A percentile compares a stretch with the other conserved stretches of the same genome.
phyloP scores from a whole-genome alignment of 371 early-diverging fungal genomes.

The Mortierella sp. region DNA sequence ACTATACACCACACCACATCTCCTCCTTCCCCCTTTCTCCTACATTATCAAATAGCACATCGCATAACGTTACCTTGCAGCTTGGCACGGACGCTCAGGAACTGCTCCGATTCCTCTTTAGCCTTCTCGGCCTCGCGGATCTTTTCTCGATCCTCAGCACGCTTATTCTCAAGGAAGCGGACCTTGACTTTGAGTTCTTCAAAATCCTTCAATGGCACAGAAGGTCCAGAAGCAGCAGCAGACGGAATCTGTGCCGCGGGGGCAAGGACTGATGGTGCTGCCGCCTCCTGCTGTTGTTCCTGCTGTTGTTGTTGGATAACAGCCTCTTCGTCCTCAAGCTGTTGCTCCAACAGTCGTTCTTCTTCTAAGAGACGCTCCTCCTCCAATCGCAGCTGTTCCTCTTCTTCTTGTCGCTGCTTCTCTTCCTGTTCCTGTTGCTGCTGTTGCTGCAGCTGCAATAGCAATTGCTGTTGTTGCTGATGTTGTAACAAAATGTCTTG shows the following conservation, averaged over 20 bases:
- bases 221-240: not conserved
- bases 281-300: conserved; percentile 43
- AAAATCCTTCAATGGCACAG: conserved; percentile 71
- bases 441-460: conserved; percentile 6
- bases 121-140: conserved; percentile 78
- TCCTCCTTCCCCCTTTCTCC: not conserved
- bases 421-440: conserved; percentile 13
- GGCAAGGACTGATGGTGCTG: conserved; percentile 42
- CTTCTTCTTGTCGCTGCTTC: conserved; percentile 31
- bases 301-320: conserved; percentile 31
- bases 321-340: conserved; percentile 42
- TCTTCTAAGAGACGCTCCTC: conserved; percentile 11
- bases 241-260: conserved; percentile 27
- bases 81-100: conserved; percentile 71
- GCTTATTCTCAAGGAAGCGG: conserved; percentile 81
- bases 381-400: conserved; percentile 2
- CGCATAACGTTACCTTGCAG: conserved; percentile 62
- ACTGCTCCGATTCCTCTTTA: conserved; percentile 80
- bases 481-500: conserved; percentile 21
- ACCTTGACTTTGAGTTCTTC: conserved; percentile 89
- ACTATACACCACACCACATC: too few relatives aligned
- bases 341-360: conserved; percentile 12
- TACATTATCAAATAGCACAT: too few relatives aligned
- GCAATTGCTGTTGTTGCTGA: not conserved
- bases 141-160: conserved; percentile 83